Base-by-base conservation (phyloP, 148 eudicot genomes). In the Tetragonia tetragonoides region DNA sequence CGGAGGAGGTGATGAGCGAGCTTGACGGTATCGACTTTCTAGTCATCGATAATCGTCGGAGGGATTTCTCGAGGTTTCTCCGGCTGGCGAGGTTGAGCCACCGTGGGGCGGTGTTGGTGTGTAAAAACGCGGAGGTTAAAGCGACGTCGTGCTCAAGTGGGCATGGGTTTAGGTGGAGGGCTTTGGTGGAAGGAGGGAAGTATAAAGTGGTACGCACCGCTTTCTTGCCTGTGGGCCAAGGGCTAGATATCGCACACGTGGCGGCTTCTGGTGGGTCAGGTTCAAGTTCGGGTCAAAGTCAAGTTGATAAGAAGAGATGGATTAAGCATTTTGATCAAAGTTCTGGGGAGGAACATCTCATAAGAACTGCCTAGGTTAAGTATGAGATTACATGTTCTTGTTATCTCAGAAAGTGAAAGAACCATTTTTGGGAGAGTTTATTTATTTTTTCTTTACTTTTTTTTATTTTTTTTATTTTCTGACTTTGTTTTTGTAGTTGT, bases 21-120 rank as follows among this genome's bases (percentile, higher is more conserved):
- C 73, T 92, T 15, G 77, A 57, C 0, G 94, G 88, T 4, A 77
- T 94, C 34, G 98, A 92, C 79, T 94, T 94, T 59, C 51, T 90
- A 62, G 93, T 94, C 21, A 87, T 92, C 42, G 93, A 94, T 70
- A 79, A 86, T 40, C 78, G 77, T 37, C 28, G 78, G 2, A 74
- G 80, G 56, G 91, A 90, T 51, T 83, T 87, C 17, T 73, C 79
- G 8, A 83, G 83, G 72, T 84, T 90, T 21, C 41, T 92, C 14
- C 77, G 86, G 80, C 81, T 72, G 24, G 95, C 95, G 17, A 87
- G 80, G 73, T 73, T 94, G 10, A 89, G 97, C 24, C 59, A 80
- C 8, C 81, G 88, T 49, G 98, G 98, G n/a, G 98, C 97, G 0
- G 98, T 94, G 49, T 70, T 94, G 84, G 85, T 90, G 16, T 84